Conservation (phyloP, 768 basidiomycete genomes). For the Tephrocybe sp. region DNA sequence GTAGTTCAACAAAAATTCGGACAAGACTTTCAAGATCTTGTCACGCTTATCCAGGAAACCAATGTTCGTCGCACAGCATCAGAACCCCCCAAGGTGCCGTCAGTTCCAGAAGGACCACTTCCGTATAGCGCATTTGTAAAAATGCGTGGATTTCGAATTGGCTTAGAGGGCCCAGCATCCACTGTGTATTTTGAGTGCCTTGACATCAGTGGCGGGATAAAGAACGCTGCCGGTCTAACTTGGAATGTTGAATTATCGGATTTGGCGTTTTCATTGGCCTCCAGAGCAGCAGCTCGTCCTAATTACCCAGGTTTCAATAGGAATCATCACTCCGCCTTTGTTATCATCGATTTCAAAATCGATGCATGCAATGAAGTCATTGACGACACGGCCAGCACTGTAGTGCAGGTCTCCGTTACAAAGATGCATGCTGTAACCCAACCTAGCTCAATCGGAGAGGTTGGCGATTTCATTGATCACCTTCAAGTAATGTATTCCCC, state of each 20-base stretch:
- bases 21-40: conserved; percentile 81
- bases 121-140: conserved; percentile 55
- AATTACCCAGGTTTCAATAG: conserved; percentile 47
- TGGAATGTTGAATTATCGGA: conserved; percentile 77
- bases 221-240: conserved; percentile 39
- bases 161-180: conserved; percentile 71
- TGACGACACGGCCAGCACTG: conserved; percentile 22
- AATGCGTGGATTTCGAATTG: conserved; percentile 79
- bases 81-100: conserved; percentile 18
- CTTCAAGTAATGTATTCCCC: conserved; percentile 53
- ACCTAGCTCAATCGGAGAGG: conserved; percentile 85
- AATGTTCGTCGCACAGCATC: conserved; percentile 29
- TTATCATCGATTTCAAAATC: conserved; percentile 70
- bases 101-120: conserved; percentile 14
- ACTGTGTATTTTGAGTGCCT: conserved; percentile 74
- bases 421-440: conserved; percentile 94
- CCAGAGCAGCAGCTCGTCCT: conserved; percentile 39
- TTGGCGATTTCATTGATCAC: conserved; percentile 86
- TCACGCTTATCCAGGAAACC: conserved; percentile 63
- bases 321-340: conserved; percentile 75
- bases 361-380: conserved; percentile 29
- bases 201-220: conserved; percentile 63
- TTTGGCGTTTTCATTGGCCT: conserved; percentile 81
- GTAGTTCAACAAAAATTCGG: conserved; percentile 88
- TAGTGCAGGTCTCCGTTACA: conserved; percentile 54